Evolutionary conservation across 257 asterid species (phyloP), one percentile per base, ranked within the genome.

Genomic region (Solanum medicagineum): DNA sequence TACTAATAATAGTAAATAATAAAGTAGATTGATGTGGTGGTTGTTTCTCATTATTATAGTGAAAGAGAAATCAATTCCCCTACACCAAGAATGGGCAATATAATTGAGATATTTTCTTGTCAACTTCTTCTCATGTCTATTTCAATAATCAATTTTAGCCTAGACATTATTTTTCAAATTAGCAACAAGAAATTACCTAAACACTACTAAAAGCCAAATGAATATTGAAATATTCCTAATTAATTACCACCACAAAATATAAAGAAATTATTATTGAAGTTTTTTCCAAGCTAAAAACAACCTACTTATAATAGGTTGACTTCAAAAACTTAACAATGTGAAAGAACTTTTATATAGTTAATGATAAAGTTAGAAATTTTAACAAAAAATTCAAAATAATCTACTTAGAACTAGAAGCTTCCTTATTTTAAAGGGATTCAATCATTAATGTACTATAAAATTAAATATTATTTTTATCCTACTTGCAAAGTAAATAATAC

Each of bases 41-140:
- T 77, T 77, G 83, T 36, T 77, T 77, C 47, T 77, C 83, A 77
- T 77, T 53, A 77, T 53, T 77, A 77, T 26, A 51, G 63, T 77
- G 47, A 77, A 51, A 4, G 45, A 75, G 2, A 2, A 49, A 75
- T 24, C 42, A 75, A 75, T 13, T 15, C 10, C 49, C 10, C 11
- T 13, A 45, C 42, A 47, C 59, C 49, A 75, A 49, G 62, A 24
- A 49, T 4, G 42, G 5, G 45, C 14, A 14, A 8, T 77, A 53
- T 77, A 4, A 53, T 77, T 53, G 26, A 6, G 45, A 77, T 53
- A 15, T 77, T 45, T 22, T 6, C 26, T 36, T 77, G 24, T 53
- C 47, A 77, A 51, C 60, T 53, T 10, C 65, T 26, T 77, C 42
- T 36, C 42, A 36, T 5, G 65, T 77, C 65, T 16, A 77, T 77